A percentile compares a stretch with the other conserved stretches of the same genome.
Conservation (phyloP, 2,329 filamentous ascomycete species). For the Colletotrichum somersetense region DNA sequence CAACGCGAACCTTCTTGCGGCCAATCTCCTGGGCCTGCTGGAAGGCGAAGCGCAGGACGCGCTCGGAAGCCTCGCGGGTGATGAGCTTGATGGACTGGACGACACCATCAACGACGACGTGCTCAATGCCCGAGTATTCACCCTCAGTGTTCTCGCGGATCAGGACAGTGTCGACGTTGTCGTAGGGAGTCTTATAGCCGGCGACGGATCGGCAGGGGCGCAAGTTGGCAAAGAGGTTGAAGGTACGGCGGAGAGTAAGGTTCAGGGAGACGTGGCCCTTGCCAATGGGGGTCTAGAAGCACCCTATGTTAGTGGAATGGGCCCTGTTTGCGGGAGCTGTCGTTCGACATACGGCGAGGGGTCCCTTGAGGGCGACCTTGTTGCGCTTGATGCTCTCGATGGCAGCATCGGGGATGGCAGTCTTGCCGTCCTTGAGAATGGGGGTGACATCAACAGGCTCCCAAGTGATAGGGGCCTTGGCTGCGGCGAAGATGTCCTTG, state of each 20-base stretch:
- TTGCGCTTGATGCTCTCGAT: constrained; percentile 95
- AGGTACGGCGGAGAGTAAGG: constrained; percentile 96
- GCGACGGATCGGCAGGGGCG: constrained; percentile 97
- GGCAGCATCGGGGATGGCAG: constrained; percentile 90
- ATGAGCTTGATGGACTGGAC: constrained; percentile 99
- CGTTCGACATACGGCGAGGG: constrained; percentile 80
- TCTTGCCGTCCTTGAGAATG: constrained; percentile 93
- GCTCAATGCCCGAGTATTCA: constrained; percentile 99
- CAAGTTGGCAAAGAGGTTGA: constrained; percentile 99
- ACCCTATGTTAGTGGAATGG: constrained; percentile 29
- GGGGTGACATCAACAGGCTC: constrained; percentile 97
- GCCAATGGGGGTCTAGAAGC: constrained; percentile 66
- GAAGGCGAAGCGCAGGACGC: constrained; percentile 97
- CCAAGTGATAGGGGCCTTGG: constrained; percentile 95
- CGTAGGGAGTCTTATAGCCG: constrained; percentile 98
- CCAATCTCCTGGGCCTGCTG: constrained; percentile 95
- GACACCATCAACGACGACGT: constrained; percentile 96
- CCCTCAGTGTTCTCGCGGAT: constrained; percentile 99
- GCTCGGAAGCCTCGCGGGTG: constrained; percentile 92
- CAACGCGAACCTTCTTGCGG: constrained; percentile 95
- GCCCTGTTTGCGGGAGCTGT: neutral
- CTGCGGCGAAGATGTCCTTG: constrained; percentile 98
- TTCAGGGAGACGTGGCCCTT: constrained; percentile 99
- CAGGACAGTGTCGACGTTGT: constrained; percentile 94
- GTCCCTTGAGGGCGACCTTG: constrained; percentile 98